Evolutionary conservation across 768 basidiomycete species (phyloP).

Genomic region (Dacryopinax primogenitus): DNA sequence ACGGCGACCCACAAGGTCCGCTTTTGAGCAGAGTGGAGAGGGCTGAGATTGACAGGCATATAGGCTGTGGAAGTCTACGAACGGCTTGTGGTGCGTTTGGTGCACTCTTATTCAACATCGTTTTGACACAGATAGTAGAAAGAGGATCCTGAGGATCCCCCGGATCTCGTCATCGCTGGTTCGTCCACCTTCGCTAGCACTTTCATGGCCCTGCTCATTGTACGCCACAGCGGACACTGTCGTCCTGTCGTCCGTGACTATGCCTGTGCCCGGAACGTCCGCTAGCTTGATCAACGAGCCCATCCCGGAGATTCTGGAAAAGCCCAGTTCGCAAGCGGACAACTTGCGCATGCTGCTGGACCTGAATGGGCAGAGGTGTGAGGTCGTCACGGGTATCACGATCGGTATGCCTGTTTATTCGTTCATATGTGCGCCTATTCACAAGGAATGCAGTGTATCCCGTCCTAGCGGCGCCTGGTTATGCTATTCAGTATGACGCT

Average conservation of each 20-base stretch:
- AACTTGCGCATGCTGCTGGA: constrained; percentile 79
- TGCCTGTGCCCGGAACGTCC: constrained; percentile 43
- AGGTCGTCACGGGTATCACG: constrained; percentile 84
- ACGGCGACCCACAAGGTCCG: constrained; percentile 55
- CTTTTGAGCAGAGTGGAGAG: neutral
- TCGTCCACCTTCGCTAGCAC: constrained; percentile 12
- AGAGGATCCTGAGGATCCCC: constrained; percentile 50
- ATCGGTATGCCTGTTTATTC: constrained; percentile 45
- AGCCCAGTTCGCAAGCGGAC: constrained; percentile 65
- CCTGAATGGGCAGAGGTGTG: constrained; percentile 72
- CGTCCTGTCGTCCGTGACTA: constrained; percentile 66
- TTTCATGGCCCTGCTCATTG: neutral
- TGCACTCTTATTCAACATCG: neutral
- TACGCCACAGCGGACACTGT: constrained; percentile 71
- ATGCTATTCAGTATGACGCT: constrained; percentile 45
- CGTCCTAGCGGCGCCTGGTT: constrained; percentile 61
- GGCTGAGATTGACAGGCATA: neutral
- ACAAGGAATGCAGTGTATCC: constrained; percentile 52
- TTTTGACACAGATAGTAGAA: constrained; percentile 24
- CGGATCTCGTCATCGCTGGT: constrained; percentile 73
- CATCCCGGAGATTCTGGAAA: constrained; percentile 74
- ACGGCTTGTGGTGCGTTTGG: constrained; percentile 48
- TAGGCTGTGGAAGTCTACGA: constrained; percentile 75
- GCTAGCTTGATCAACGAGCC: constrained; percentile 36
- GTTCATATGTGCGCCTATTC: neutral